Evolutionary conservation across 2,329 filamentous ascomycete genomes (phyloP), one percentile per base, ranked within the genome.

Genomic region (Chrysosporium keratinophilum): DNA sequence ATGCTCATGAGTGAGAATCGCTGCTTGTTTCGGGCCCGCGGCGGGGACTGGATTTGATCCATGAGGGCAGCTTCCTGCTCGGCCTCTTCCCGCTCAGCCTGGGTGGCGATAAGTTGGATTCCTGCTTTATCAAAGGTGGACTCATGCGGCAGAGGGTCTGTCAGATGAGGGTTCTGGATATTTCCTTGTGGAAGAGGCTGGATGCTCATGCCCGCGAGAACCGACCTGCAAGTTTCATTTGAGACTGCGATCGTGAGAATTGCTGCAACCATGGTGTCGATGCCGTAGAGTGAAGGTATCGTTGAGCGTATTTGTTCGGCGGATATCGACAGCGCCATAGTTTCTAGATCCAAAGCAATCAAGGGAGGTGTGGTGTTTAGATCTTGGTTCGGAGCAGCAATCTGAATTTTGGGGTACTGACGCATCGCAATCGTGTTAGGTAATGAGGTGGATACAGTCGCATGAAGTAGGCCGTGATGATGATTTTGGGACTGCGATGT

Each of bases 221-320:
- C 62, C 0, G 64, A 64, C 23, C 68, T 72, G 1, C 68, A 72
- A 11, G 61, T 58, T 52, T 71, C 64, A 48, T 76, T 73, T 0
- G 71, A 69, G 50, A 73, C 65, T 0, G 72, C 72, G 14, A 75
- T 69, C 1, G 71, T 67, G 15, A 77, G 60, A 6, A 76, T 64
- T 3, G 74, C 69, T 1, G 72, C 69, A 43, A 77, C 62, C 11
- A 76, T 60, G 4, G 72, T 71, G 57, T 77, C 74, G 35, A 76
- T 71, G 6, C 71, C 70, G 55, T 76, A 76, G 31, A 75, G 60
- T 5, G 72, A 74, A 1, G 72, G 71, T 7, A 76, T 69, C 0
- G 67, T 68, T 5, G 65, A 62, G 2, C 67, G 64, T 9, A 75
- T 72, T 1, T 67, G 62, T 2, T 65, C 64, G 1, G 72, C 66